Evolutionary conservation across 1,284 basidiomycete genomes (phyloP).

Genomic region (Rhizoctonia solani): DNA sequence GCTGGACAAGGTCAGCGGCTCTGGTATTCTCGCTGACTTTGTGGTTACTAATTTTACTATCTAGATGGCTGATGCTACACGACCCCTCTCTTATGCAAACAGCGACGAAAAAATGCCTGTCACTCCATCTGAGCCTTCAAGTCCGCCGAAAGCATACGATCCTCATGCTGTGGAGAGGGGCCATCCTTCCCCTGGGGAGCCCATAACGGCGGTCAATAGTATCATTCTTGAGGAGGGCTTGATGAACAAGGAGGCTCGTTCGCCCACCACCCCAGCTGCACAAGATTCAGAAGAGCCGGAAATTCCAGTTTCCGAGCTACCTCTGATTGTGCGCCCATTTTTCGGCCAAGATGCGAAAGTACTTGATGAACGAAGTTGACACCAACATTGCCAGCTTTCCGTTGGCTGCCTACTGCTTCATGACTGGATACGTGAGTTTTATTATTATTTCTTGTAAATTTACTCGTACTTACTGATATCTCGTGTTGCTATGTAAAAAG

Average conservation of each 20-base stretch:
- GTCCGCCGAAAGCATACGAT: constrained; percentile 16
- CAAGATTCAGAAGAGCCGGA: not conserved
- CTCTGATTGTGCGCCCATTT: constrained; percentile 22
- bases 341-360: constrained; percentile 37
- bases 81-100: not conserved
- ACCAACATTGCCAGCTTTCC: constrained; percentile 59
- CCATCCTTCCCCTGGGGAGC: not conserved
- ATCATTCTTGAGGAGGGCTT: constrained; percentile 21
- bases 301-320: not conserved
- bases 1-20: not conserved
- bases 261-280: not conserved
- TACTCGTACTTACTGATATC: too few relatives aligned
- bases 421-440: constrained; percentile 69
- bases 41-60: not conserved
- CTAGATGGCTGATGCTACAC: constrained; percentile 10
- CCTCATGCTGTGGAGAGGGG: constrained; percentile 13
- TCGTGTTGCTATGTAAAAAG: constrained; percentile 12
- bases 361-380: constrained; percentile 62
- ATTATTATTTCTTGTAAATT: not conserved
- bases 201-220: constrained; percentile 21
- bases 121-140: not conserved
- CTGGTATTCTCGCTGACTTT: not conserved
- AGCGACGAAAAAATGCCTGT: not conserved
- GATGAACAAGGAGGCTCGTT: not conserved
- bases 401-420: constrained; percentile 77